Base-by-base conservation (phyloP, 2,329 filamentous ascomycete genomes). In the Knufia fluminis region DNA sequence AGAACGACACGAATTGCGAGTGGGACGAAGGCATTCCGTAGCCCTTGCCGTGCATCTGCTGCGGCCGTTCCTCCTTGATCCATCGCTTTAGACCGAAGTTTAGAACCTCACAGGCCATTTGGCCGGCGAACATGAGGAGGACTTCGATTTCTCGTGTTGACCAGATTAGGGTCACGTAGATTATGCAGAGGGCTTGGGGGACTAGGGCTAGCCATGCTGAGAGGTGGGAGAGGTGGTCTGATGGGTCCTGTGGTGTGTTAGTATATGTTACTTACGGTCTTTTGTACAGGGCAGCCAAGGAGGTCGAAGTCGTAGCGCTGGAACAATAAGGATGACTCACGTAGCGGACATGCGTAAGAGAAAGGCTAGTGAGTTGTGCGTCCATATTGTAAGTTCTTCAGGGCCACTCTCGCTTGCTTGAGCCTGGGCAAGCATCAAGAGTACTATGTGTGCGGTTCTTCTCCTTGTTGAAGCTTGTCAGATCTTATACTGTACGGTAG, bases 11-110 rank as follows among this genome's bases (percentile, higher is more conserved):
- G 65, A 96, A 98, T 71, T 98, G 92, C 7, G 92, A 86, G 69
- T 98, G 92, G 32, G 90, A 96, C 6, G 79, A 83, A 9, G 92
- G 92, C 94, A 98, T 98, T 60, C 92, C 94, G 64, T 98, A 98
- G 56, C 92, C 92, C 67, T 94, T 94, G 49, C 88, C 79, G 62
- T 90, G 82, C 73, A 83, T 80, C 67, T 79, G 84, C 54, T 75
- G 78, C 23, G 92, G 92, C 44, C 92, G 79, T 66, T 95, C 87
- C 67, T 97, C 88, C 64, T 91, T 92, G 66, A 98, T 91, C 54
- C 88, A 73, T 22, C 92, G 79, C 73, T 98, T 98, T 43, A 98
- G 73, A 2, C 75, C 70, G 67, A 94, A 95, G 69, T 98, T 98
- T 60, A 94, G 71, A 23, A 78, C 89, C 66, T 98, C 94, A 71